phyloP scores from a whole-genome alignment of 1,284 basidiomycete genomes.

The Bondarzewia mesenterica region DNA sequence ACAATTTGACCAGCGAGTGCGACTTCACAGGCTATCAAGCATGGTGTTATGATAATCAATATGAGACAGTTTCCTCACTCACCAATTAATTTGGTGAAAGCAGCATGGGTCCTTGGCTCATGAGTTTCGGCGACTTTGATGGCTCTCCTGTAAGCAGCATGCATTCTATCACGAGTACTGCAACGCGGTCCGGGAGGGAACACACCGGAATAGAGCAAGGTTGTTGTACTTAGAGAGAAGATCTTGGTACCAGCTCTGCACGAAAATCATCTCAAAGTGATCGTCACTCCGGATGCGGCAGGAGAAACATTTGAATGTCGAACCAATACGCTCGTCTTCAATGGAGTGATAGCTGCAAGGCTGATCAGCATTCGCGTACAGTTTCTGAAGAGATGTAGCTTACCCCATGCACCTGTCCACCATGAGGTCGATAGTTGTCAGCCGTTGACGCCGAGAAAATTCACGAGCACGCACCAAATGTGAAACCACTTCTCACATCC shows the following conservation, averaged over 20 bases:
- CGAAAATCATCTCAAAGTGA: constrained; percentile 60
- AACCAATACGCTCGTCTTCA: constrained; percentile 47
- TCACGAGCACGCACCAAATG: constrained; percentile 44
- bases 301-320: constrained; percentile 57
- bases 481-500: constrained; percentile 67
- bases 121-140: constrained; percentile 60
- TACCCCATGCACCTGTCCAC: constrained; percentile 72
- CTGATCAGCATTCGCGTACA: constrained; percentile 4
- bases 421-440: too few relatives aligned
- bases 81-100: constrained; percentile 58
- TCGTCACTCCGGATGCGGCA: constrained; percentile 57
- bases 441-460: too few relatives aligned
- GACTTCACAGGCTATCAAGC: constrained; percentile 42
- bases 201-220: constrained; percentile 60
- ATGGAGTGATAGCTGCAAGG: constrained; percentile 51
- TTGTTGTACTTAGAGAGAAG: constrained; percentile 58
- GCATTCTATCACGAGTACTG: constrained; percentile 1
- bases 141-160: constrained; percentile 50
- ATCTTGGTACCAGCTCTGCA: constrained; percentile 42
- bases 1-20: constrained; percentile 53
- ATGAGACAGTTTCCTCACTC: constrained; percentile 13
- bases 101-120: constrained; percentile 36
- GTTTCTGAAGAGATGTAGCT: constrained; percentile 8
- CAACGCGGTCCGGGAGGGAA: not conserved
- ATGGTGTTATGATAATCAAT: not conserved